Base-by-base conservation (phyloP, 768 basidiomycete species). In the Pluteus cervinus region DNA sequence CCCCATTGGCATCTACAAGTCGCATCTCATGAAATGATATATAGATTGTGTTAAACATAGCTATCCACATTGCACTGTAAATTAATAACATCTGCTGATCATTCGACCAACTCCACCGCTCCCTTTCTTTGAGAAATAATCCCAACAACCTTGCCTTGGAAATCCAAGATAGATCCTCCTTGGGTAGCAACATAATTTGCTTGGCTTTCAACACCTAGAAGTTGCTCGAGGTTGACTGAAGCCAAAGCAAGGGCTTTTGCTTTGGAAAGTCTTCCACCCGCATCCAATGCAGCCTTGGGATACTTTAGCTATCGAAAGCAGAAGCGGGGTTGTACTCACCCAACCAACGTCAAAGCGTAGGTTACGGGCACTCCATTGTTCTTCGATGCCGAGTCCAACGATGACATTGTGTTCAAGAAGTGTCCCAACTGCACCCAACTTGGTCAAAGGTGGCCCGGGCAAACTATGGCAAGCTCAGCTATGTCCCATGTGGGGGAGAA, bases 291-390 rank as follows among this genome's bases (percentile, higher is more conserved):
- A 15, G 54, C 55, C 60, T 62, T n/a, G 15, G 15, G 4, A 44
- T 20, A 21, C 35, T 3, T 12, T 24, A 37, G 14, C 34, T 25
- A 7, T 8, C 3, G 20, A 37, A 25, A 7, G 7, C 11, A 6
- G 7, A 35, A 37, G 24, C 21, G 4, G 26, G 16, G 45, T 16
- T 23, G 38, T 16, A 58, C 73, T 49, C 46, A 81, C 82, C 88
- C 89, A 92, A 37, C 72, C 84, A 35, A 75, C 61, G 46, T 91
- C 86, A 44, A 86, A 81, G 6, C 86, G 71, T 12, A 79, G 69
- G 42, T 81, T 85, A 26, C 82, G 73, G 5, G 81, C 78, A 32
- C 68, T 68, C 61, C 62, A 66, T 32, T 61, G 58, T 33, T 81
- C 80, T 23, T 66, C 55, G 20, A 76, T 63, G 7, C 80, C 83